Evolutionary conservation across 2,329 filamentous ascomycete species (phyloP), one percentile per base, ranked within the genome.

Genomic region (Chalaropsis thielavioides): DNA sequence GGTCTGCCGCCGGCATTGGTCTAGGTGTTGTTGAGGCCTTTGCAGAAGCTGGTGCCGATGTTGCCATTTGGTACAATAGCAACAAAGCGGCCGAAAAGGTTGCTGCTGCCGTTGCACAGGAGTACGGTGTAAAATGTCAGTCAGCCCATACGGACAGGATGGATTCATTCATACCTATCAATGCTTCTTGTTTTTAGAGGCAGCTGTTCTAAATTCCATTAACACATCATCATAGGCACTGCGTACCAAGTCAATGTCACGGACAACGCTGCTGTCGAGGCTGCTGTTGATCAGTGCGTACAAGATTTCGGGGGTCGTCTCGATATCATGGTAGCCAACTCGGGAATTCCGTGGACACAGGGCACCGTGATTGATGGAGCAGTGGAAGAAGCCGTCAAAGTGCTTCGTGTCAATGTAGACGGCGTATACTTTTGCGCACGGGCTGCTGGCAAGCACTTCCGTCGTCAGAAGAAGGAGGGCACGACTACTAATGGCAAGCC

Each of bases 401-500:
- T 92, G 46, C 79, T 90, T 69, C 76, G 79, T 59, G 86, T 87
- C 61, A 88, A 94, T 73, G 75, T 92, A 15, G 87, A 90, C 73
- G 86, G 87, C 62, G 87, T 87, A 46, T 90, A 88, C 75, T 92
- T 89, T 80, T 89, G 84, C 71, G 88, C 88, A 44, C 82, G 81
- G 70, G 84, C 83, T 0, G 88, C 87, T 0, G 88, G 85, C 7
- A 76, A 79, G 61, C 83, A 89, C 73, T 92, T 86, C 78, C 77
- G 85, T 59, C 78, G 85, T 35, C 87, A 91, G 73, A 86, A 86
- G 76, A 76, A 81, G 67, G 83, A 89, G 72, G 82, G 83, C 24
- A 86, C 83, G 0, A 83, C 83, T 31, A 69, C 81, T 56, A 79
- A 85, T 71, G 86, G 86, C 66, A 80, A 83, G 72, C 79, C 79